These are phyloP conservation scores for Neonectria hederae DNA, from an alignment of 2,329 filamentous ascomycete genomes.

Conservation along the genomic window DNA sequence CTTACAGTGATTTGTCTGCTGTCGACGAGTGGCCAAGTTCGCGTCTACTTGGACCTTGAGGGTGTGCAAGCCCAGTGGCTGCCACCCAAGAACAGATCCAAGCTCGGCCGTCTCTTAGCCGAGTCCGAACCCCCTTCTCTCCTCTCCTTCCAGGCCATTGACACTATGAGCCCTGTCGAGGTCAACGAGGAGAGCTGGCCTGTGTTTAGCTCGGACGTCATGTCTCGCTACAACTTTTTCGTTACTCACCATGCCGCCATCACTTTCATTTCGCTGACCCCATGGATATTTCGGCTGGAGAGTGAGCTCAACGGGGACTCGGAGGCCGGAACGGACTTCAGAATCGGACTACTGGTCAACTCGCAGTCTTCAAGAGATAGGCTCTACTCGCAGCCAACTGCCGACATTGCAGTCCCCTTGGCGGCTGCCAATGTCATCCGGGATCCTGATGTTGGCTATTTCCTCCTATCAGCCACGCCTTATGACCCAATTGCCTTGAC, in stretches of 20 bases:
- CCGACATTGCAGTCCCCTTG: constrained; percentile 58
- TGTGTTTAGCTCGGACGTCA: constrained; percentile 68
- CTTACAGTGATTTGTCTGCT: constrained; percentile 68
- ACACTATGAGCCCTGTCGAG: constrained; percentile 65
- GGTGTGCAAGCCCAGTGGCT: constrained; percentile 74
- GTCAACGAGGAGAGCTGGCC: constrained; percentile 68
- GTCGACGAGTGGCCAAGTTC: constrained; percentile 68
- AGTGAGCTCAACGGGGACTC: constrained; percentile 66
- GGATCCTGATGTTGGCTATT: constrained; percentile 72
- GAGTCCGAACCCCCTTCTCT: constrained; percentile 57
- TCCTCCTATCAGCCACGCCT: constrained; percentile 67
- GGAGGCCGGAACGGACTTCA: constrained; percentile 68
- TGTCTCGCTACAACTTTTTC: constrained; percentile 70
- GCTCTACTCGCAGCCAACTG: constrained; percentile 63
- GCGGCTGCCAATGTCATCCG: constrained; percentile 63
- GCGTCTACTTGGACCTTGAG: constrained; percentile 69
- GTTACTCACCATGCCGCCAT: constrained; percentile 70
- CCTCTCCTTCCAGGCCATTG: constrained; percentile 70
- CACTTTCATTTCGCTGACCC: constrained; percentile 66
- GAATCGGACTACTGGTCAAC: constrained; percentile 68
- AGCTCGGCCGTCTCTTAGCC: constrained; percentile 51
- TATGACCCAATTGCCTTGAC: constrained; percentile 67
- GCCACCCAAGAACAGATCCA: constrained; percentile 64
- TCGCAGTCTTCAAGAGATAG: constrained; percentile 67
- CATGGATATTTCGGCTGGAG: constrained; percentile 72